Conservation (phyloP, 352 stramenopile genomes). For the Globisporangium canariense region DNA sequence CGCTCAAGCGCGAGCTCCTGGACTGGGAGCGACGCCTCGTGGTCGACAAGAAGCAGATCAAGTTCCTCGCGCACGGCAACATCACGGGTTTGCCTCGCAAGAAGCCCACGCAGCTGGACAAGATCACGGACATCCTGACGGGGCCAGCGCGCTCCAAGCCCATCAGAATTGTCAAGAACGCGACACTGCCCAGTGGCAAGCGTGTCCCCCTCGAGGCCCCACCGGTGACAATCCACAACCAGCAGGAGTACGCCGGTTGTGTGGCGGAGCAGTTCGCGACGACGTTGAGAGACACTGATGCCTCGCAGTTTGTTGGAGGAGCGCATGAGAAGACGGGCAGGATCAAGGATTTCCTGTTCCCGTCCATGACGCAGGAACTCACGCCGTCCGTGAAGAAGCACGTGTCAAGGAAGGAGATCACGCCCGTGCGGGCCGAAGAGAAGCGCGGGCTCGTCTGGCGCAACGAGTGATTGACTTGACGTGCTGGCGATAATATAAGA, state of each 20-base stretch:
- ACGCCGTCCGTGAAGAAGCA: constrained; percentile 62
- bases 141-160: constrained; percentile 50
- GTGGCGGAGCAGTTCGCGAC: constrained; percentile 50
- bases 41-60: constrained; percentile 82
- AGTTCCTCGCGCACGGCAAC: constrained; percentile 86
- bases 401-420: constrained; percentile 48
- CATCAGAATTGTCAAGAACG: constrained; percentile 77
- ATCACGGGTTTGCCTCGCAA: constrained; percentile 58
- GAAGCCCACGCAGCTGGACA: constrained; percentile 71
- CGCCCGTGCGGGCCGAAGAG: constrained; percentile 25
- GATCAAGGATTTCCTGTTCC: constrained; percentile 60
- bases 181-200: constrained; percentile 73
- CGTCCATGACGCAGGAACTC: constrained; percentile 46
- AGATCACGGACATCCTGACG: constrained; percentile 68
- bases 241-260: constrained; percentile 55
- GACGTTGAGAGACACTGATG: constrained; percentile 37
- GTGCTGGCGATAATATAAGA: neutral
- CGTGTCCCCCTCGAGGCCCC: constrained; percentile 47
- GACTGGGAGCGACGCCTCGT: constrained; percentile 81
- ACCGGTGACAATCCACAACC: constrained; percentile 69
- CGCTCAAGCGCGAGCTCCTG: constrained; percentile 54
- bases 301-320: constrained; percentile 30
- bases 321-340: constrained; percentile 31
- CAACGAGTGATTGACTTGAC: constrained; percentile 25
- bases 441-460: constrained; percentile 55